Evolutionary conservation across 495 filamentous ascomycete species (phyloP).

Genomic region (Xylaria flabelliformis): DNA sequence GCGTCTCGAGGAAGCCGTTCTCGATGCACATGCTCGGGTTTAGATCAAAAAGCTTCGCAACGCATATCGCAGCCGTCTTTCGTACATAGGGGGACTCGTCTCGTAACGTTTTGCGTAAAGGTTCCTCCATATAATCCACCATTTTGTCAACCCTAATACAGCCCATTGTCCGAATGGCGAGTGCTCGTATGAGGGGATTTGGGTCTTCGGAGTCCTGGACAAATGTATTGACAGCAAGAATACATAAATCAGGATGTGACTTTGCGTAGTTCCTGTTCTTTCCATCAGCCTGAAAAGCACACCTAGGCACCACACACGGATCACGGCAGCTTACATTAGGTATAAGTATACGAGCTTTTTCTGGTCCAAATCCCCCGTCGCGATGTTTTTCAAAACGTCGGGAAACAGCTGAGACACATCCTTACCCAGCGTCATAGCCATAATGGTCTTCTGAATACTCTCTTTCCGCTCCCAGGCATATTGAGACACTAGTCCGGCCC

Average conservation of each 20-base stretch:
- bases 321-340: conserved; percentile 74
- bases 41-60: conserved; percentile 96
- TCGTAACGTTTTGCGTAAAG: conserved; percentile 90
- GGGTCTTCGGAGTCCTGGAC: conserved; percentile 99
- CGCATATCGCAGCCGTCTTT: conserved; percentile 97
- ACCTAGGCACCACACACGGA: neutral
- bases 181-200: conserved; percentile 91
- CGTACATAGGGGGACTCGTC: conserved; percentile 98
- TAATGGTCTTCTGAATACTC: conserved; percentile 98
- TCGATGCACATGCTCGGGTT: conserved; percentile 92
- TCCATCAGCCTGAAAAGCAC: conserved; percentile 29
- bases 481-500: conserved; percentile 96
- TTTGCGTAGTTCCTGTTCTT: conserved; percentile 94
- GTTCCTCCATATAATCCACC: conserved; percentile 99
- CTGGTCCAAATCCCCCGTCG: conserved; percentile 92
- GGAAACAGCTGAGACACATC: conserved; percentile 98
- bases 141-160: conserved; percentile 99
- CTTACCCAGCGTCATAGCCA: conserved; percentile 99
- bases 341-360: conserved; percentile 99
- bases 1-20: conserved; percentile 93
- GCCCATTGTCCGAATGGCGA: conserved; percentile 99
- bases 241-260: conserved; percentile 98
- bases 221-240: conserved; percentile 98
- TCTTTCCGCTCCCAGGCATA: conserved; percentile 99
- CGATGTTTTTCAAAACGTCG: conserved; percentile 98